phyloP scores from a whole-genome alignment of 2,329 filamentous ascomycete species.

The Trichophyton simii region DNA sequence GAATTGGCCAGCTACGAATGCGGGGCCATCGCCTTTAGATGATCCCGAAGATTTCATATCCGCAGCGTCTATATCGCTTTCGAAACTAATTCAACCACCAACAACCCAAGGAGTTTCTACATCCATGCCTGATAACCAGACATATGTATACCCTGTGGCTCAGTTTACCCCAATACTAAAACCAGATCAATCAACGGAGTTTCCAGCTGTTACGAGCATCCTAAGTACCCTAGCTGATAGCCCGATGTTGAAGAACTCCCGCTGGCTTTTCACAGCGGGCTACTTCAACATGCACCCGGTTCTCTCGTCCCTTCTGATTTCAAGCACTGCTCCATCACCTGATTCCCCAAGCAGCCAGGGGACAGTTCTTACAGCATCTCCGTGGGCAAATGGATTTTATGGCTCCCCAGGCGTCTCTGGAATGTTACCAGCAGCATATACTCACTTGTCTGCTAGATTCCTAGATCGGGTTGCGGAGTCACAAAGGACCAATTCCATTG shows the following conservation, averaged over 20 bases:
- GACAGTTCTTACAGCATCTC: slow-evolving; percentile 82
- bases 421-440: slow-evolving; percentile 84
- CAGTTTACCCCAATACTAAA: slow-evolving; percentile 77
- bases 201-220: slow-evolving; percentile 65
- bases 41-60: slow-evolving; percentile 57
- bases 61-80: slow-evolving; percentile 54
- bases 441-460: slow-evolving; percentile 72
- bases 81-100: slow-evolving; percentile 49
- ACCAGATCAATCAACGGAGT: slow-evolving; percentile 74
- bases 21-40: slow-evolving; percentile 60
- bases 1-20: slow-evolving; percentile 64
- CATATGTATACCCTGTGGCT: slow-evolving; percentile 70
- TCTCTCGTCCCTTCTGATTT: slow-evolving; percentile 66
- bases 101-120: slow-evolving; percentile 22
- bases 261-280: slow-evolving; percentile 93
- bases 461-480: slow-evolving; percentile 49
- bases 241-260: slow-evolving; percentile 50
- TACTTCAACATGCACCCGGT: slow-evolving; percentile 95
- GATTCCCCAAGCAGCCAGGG: slow-evolving; percentile 40
- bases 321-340: slow-evolving; percentile 42
- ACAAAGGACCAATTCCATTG: slow-evolving; percentile 46
- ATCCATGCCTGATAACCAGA: slow-evolving; percentile 41
- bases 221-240: slow-evolving; percentile 54
- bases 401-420: slow-evolving; percentile 76
- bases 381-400: slow-evolving; percentile 92